Percentiles rank a stretch among this genome's conserved stretches.
Evolutionary conservation across 75 land plant species (phyloP).

Genomic region (Isoetes taiwanensis): DNA sequence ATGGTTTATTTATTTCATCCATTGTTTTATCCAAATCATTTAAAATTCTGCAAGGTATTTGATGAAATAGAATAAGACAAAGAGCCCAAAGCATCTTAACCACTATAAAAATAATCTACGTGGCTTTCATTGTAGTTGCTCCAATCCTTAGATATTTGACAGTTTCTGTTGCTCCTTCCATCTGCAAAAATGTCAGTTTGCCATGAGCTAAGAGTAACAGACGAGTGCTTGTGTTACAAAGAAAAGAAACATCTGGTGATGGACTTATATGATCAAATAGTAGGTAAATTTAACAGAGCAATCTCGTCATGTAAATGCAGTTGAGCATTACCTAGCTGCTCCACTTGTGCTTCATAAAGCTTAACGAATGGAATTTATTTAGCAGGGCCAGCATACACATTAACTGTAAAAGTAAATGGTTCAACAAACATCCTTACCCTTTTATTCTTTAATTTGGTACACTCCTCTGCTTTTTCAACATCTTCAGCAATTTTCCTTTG

Average conservation of each 20-base stretch:
- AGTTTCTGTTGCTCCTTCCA: constrained; percentile 34
- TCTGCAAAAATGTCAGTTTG: constrained; percentile 16
- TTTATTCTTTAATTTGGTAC: constrained; percentile 49
- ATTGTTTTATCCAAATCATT: constrained; percentile 27
- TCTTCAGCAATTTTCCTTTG: constrained; percentile 52
- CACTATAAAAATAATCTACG: constrained; percentile 14
- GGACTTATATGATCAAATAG: too few relatives aligned
- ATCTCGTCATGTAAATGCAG: constrained; percentile 85
- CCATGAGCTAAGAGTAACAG: too few relatives aligned
- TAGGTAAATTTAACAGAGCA: too few relatives aligned
- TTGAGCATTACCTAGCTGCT: constrained; percentile 77
- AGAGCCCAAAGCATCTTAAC: background rate
- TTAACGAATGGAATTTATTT: constrained; percentile 5
- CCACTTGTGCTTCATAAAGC: constrained; percentile 73
- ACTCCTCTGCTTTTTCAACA: constrained; percentile 64
- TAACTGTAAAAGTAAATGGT: background rate
- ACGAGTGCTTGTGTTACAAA: too few relatives aligned
- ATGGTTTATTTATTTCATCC: constrained; percentile 27
- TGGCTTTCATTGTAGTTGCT: constrained; percentile 22
- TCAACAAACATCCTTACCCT: constrained; percentile 30
- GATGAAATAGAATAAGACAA: background rate
- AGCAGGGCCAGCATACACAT: background rate
- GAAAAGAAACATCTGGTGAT: too few relatives aligned
- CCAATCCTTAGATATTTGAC: constrained; percentile 24
- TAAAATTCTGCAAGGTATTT: constrained; percentile 27